Evolutionary conservation across 495 filamentous ascomycete genomes (phyloP).

Genomic region (Halenospora varia): DNA sequence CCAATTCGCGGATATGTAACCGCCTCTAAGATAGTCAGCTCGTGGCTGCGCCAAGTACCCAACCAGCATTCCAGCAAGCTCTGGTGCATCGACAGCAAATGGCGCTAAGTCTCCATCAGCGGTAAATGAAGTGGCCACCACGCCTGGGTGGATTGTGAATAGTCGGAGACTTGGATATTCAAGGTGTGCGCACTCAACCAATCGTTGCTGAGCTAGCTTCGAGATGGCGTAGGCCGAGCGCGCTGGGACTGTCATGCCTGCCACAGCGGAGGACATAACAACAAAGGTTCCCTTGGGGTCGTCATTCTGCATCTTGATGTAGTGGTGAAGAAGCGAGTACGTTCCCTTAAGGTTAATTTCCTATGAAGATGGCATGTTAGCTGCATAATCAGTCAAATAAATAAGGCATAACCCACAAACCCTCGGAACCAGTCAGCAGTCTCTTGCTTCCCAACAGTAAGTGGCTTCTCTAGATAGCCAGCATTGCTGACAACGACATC

Average conservation of each 20-base stretch:
- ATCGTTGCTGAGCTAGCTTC: conserved; percentile 32
- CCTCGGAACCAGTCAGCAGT: conserved; percentile 1
- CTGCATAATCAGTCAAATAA: background rate
- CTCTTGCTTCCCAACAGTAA: background rate
- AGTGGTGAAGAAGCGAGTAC: conserved; percentile 32
- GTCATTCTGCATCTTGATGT: conserved; percentile 27
- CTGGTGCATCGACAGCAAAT: conserved; percentile 34
- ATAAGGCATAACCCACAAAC: background rate
- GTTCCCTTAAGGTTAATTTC: conserved; percentile 38
- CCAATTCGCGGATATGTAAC: conserved; percentile 37
- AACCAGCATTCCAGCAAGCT: conserved; percentile 32
- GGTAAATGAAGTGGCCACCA: conserved; percentile 31
- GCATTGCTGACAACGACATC: conserved; percentile 41
- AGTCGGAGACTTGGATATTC: conserved; percentile 28
- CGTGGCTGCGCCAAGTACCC: conserved; percentile 37
- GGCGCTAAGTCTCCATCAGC: conserved; percentile 16
- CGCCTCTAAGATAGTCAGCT: conserved; percentile 34
- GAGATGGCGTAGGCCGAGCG: conserved; percentile 32
- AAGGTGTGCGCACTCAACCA: conserved; percentile 35
- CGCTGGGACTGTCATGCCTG: conserved; percentile 21
- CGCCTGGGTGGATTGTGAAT: conserved; percentile 37
- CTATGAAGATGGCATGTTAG: conserved; percentile 11
- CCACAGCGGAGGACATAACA: conserved; percentile 16
- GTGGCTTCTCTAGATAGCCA: conserved; percentile 15
- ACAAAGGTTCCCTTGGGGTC: conserved; percentile 26